phyloP scores from a whole-genome alignment of 345 rosid species.

The Citrus trifoliata region DNA sequence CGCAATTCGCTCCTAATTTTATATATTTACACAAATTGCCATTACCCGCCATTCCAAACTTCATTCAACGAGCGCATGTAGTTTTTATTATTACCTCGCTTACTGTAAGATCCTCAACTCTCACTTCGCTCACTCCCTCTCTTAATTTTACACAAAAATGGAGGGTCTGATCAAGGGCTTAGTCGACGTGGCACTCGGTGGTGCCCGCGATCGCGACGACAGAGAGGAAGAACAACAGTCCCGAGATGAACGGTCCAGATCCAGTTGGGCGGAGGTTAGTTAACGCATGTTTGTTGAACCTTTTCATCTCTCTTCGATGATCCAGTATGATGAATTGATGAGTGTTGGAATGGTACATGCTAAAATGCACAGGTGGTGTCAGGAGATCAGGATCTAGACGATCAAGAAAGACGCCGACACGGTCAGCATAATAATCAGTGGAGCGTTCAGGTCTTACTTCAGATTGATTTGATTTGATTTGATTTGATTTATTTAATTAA shows the following conservation, averaged over 20 bases:
- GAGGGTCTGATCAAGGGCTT: conserved; percentile 76
- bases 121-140: no score
- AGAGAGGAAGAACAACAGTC: conserved; percentile 18
- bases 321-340: no score
- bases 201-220: conserved; percentile 20
- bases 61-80: not conserved
- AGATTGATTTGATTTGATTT: not conserved
- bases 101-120: no score
- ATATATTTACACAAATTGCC: not conserved
- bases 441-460: conserved; percentile 24
- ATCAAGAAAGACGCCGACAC: conserved; percentile 6
- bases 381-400: conserved; percentile 43
- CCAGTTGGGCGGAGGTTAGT: conserved; percentile 72
- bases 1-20: no score
- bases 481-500: not conserved
- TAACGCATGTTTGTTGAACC: not conserved
- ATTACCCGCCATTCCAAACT: conserved; percentile 27
- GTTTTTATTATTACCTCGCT: no score
- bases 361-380: conserved; percentile 62
- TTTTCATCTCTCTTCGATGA: not conserved
- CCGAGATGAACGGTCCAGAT: conserved; percentile 62
- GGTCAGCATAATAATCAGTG: conserved; percentile 19
- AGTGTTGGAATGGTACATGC: not conserved
- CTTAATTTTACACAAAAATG: conserved; percentile 25
- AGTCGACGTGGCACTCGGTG: conserved; percentile 55